Conservation (phyloP, 306 rosid species). For the Neltuma alba region DNA sequence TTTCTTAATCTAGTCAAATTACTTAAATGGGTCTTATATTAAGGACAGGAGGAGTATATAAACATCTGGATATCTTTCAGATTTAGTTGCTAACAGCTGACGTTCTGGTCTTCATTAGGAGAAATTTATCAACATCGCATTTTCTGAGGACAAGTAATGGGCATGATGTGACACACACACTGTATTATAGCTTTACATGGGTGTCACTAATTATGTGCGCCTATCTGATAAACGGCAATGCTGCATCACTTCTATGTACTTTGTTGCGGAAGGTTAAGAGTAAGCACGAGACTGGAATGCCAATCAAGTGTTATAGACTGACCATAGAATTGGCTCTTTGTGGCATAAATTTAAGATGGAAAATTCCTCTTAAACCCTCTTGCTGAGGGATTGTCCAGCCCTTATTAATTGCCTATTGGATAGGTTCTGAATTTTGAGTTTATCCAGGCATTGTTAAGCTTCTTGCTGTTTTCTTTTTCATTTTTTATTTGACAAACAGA, state of each 20-base stretch:
- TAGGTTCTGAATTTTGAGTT: background rate
- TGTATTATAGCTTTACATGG: background rate
- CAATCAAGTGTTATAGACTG: background rate
- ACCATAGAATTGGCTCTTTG: background rate
- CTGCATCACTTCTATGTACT: background rate
- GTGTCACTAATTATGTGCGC: background rate
- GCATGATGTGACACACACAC: too few species aligned
- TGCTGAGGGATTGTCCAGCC: slow-evolving; percentile 4
- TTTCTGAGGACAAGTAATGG: background rate
- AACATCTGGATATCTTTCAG: background rate
- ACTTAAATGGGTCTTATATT: too few species aligned
- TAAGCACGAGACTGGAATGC: background rate
- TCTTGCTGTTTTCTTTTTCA: background rate
- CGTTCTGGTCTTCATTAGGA: background rate
- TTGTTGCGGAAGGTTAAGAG: background rate
- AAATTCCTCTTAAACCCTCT: background rate
- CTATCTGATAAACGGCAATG: background rate
- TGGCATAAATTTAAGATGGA: background rate
- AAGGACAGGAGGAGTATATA: too few species aligned
- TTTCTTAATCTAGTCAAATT: too few species aligned
- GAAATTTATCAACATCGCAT: background rate
- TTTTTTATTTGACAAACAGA: background rate
- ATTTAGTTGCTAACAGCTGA: background rate
- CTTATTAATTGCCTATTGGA: background rate
- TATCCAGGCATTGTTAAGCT: background rate